phyloP scores from a whole-genome alignment of 768 basidiomycete genomes.

The Mrakia blollopis region DNA sequence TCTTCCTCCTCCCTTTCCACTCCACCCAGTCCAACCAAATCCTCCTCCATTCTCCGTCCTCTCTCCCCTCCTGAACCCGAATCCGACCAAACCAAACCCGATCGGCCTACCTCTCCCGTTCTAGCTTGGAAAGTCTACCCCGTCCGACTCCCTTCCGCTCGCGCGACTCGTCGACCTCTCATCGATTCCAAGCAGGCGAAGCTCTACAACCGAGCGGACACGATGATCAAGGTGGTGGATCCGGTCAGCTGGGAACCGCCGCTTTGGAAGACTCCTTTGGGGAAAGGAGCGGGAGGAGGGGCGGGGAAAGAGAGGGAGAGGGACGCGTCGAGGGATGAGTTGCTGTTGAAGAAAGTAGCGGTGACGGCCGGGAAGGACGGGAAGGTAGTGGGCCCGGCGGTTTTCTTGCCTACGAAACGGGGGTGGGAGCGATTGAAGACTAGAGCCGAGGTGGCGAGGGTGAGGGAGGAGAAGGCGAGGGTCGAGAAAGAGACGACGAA shows the following conservation, averaged over 20 bases:
- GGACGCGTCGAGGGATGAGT: not conserved
- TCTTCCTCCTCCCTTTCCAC: not conserved
- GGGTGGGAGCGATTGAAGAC: not conserved
- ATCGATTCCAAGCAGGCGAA: constrained; percentile 10
- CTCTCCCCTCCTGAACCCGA: not conserved
- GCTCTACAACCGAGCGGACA: not conserved
- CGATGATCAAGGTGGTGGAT: not conserved
- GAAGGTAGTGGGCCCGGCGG: not conserved
- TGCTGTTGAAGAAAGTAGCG: constrained; percentile 2
- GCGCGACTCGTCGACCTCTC: not conserved
- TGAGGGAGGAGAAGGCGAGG: not conserved
- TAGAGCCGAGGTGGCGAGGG: no score
- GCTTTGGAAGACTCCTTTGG: not conserved
- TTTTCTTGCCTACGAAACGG: not conserved
- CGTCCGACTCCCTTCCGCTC: constrained; percentile 37
- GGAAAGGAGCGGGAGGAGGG: not conserved
- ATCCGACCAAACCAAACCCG: constrained; percentile 34
- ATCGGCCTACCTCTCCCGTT: constrained; percentile 41
- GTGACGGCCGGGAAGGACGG: not conserved
- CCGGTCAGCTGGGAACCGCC: constrained; percentile 2
- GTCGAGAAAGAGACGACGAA: not conserved
- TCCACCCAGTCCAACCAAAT: constrained; percentile 5
- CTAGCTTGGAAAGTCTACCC: constrained; percentile 45
- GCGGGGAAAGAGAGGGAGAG: not conserved
- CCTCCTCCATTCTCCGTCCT: not conserved